Conservation (phyloP, 1,284 basidiomycete genomes). For the Papiliotrema fonsecae region DNA sequence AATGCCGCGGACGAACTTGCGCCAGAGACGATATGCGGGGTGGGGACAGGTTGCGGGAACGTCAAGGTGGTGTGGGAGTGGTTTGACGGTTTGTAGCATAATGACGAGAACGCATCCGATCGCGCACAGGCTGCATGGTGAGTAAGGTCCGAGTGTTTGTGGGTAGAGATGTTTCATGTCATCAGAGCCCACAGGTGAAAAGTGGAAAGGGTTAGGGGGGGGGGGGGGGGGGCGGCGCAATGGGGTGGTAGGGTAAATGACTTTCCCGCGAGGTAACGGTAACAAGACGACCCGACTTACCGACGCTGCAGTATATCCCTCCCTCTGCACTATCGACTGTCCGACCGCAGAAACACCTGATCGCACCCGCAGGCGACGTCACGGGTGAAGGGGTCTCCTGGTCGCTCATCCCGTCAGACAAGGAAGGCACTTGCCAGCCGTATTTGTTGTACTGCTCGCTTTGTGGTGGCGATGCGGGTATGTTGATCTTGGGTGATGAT, state of each 20-base stretch:
- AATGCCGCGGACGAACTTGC: too few species aligned
- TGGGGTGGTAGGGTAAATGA: background rate
- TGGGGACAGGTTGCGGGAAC: constrained; percentile 11
- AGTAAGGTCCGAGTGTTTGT: background rate
- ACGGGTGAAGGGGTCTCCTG: background rate
- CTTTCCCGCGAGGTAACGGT: too few species aligned
- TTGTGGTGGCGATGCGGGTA: background rate
- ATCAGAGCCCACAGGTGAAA: too few species aligned
- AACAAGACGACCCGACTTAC: too few species aligned
- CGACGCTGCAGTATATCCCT: constrained; percentile 42
- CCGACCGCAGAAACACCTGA: constrained; percentile 37
- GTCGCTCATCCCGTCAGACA: constrained; percentile 18
- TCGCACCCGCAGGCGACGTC: background rate
- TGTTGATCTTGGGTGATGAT: background rate
- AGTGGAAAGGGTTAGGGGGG: background rate
- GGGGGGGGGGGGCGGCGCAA: background rate
- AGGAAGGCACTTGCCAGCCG: background rate
- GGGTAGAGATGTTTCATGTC: background rate
- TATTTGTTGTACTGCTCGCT: background rate
- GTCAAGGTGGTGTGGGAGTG: constrained; percentile 6
- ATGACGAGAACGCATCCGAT: constrained; percentile 43
- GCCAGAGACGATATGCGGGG: too few species aligned
- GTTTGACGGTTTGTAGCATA: constrained; percentile 35
- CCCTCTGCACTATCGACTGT: constrained; percentile 22
- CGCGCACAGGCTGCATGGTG: constrained; percentile 37